Base-by-base conservation (phyloP, 495 filamentous ascomycete species). In the Glarea lozoyensis region DNA sequence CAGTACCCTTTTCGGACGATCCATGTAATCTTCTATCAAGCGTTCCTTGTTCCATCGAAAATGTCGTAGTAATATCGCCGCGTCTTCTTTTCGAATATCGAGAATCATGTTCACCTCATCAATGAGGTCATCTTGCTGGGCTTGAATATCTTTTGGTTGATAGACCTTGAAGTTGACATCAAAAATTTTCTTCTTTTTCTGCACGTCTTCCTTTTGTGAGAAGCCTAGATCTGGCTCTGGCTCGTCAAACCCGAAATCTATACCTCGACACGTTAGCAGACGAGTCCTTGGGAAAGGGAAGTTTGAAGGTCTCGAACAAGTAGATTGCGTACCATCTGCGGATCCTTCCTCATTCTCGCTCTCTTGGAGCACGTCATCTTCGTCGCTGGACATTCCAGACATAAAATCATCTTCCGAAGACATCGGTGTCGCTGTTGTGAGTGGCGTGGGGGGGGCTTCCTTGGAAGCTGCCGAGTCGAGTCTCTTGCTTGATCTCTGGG, bases 341-440 rank as follows among this genome's bases (percentile, higher is more conserved):
- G 50, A 53, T 21, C 78, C 87, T 36, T 92, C 71, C 53, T 88
- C 79, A 57, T 86, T 79, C 19, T 89, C 88, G 56, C 79, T 88
- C 20, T 85, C 71, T 30, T 70, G 72, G 37, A 89, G 79, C 38
- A 78, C 75, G 56, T 86, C 86, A n/a, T 53, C 54, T 37, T 82
- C 79, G 29, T 76, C 78, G 57, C 84, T 93, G 12, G 86, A 89
- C 50, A 79, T 70, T 45, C 49, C 53, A 40, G 85, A 93, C 74
- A 94, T 85, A 59, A 90, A 88, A 49, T 97, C 92, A 59, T 97
- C 90, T 50, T 97, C 92, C 10, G 92, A 95, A 58, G 95, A 90
- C 92, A 97, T 97, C 47, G 65, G 66, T 13, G 68, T 79, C 43
- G 55, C 53, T 18, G 69, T 69, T 23, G 78, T 86, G 39, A 72